Evolutionary conservation across 345 rosid species (phyloP).

Genomic region (Moringa oleifera): DNA sequence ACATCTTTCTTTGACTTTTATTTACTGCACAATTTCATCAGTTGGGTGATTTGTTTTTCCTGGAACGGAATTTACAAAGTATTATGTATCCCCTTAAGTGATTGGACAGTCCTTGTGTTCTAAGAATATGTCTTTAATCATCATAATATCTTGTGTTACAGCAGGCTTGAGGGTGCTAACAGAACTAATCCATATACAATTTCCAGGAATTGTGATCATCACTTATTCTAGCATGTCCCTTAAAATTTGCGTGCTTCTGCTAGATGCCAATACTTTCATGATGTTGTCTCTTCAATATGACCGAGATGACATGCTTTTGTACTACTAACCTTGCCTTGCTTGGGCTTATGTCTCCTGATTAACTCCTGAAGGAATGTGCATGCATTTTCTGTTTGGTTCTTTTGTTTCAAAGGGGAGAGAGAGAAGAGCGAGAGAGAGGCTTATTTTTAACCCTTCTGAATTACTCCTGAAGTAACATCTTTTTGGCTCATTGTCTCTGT

Average conservation of each 20-base stretch:
- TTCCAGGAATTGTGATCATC: too few relatives aligned
- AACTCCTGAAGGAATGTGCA: too few relatives aligned
- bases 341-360: too few relatives aligned
- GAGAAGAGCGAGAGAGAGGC: background rate
- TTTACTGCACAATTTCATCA: background rate
- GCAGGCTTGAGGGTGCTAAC: background rate
- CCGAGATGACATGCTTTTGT: too few relatives aligned
- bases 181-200: too few relatives aligned
- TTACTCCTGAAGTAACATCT: slow-evolving; percentile 4
- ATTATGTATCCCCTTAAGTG: background rate
- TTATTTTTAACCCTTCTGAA: background rate
- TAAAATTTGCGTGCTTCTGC: background rate
- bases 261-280: background rate
- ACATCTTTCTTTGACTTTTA: background rate
- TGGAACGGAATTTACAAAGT: background rate
- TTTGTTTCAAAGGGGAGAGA: background rate
- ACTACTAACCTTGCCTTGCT: too few relatives aligned
- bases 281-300: too few relatives aligned
- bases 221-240: background rate
- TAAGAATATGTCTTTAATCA: too few relatives aligned
- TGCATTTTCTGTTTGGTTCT: too few relatives aligned
- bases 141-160: background rate
- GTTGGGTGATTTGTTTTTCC: background rate
- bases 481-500: slow-evolving; percentile 1
- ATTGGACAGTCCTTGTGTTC: background rate